Evolutionary conservation across 1,139 yeast species (phyloP).

Genomic region (Lodderomyces orthopsilosis): DNA sequence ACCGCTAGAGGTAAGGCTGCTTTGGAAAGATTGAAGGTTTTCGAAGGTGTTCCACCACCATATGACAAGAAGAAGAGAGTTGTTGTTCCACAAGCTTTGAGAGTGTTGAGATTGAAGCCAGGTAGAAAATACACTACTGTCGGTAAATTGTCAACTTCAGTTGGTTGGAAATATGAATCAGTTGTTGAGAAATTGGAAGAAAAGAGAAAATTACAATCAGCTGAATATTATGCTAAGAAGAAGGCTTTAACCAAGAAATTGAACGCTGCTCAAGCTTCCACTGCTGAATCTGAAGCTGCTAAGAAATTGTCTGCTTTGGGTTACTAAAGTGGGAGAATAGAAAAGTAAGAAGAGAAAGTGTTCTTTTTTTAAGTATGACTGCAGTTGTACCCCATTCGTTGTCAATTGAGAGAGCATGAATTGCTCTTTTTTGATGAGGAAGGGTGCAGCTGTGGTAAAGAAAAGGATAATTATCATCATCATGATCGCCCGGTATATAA

Average conservation of each 20-base stretch:
- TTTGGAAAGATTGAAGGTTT: conserved; percentile 97
- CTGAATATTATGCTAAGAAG: conserved; percentile 99
- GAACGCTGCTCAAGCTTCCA: conserved; percentile 77
- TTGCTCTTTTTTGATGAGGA: background rate
- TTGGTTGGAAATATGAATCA: conserved; percentile 99
- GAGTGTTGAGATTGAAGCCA: conserved; percentile 98
- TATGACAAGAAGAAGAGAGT: conserved; percentile 99
- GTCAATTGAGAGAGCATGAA: background rate
- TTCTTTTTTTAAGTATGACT: background rate
- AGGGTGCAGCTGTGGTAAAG: background rate
- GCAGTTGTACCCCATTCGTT: background rate
- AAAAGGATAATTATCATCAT: background rate
- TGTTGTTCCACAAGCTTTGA: conserved; percentile 99
- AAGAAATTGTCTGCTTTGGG: conserved; percentile 78
- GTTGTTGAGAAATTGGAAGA: conserved; percentile 97
- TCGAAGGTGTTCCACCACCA: conserved; percentile 99
- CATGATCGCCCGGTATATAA: background rate
- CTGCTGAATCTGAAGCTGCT: conserved; percentile 72
- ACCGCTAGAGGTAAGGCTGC: conserved; percentile 99
- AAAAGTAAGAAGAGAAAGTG: background rate
- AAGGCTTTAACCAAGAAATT: conserved; percentile 92
- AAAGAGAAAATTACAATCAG: conserved; percentile 98
- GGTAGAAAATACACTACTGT: conserved; percentile 99
- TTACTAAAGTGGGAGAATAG: conserved; percentile 46
- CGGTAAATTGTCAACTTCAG: conserved; percentile 93